phyloP scores from a whole-genome alignment of 2,329 filamentous ascomycete species.

The Lachnellula subtilissima region DNA sequence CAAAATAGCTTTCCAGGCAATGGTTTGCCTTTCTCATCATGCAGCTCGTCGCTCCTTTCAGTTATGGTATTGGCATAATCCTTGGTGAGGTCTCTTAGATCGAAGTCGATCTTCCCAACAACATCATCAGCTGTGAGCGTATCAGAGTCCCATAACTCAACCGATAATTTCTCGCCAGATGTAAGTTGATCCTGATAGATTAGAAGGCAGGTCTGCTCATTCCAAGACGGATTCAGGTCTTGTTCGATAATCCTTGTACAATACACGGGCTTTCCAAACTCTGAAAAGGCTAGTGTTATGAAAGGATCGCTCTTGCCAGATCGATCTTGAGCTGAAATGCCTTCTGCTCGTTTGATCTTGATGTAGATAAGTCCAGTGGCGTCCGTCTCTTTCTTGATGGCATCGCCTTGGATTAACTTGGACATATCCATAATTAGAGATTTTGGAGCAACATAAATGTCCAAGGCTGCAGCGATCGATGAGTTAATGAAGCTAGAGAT shows the following conservation, averaged over 20 bases:
- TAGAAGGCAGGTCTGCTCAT: slow-evolving; percentile 16
- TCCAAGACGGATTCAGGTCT: slow-evolving; percentile 17
- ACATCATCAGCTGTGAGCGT: slow-evolving; percentile 14
- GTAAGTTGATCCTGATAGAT: slow-evolving; percentile 19
- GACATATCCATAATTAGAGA: slow-evolving; percentile 21
- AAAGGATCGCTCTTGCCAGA: slow-evolving; percentile 21
- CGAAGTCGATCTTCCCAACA: slow-evolving; percentile 17
- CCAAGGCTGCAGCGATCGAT: slow-evolving; percentile 16
- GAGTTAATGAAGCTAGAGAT: slow-evolving; percentile 19
- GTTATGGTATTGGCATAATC: slow-evolving; percentile 13
- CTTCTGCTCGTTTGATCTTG: slow-evolving; percentile 18
- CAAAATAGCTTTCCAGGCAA: slow-evolving; percentile 13
- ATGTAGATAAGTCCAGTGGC: slow-evolving; percentile 18
- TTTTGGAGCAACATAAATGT: slow-evolving; percentile 20
- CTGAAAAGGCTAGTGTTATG: slow-evolving; percentile 16
- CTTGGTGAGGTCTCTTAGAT: slow-evolving; percentile 17
- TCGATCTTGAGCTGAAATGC: slow-evolving; percentile 13
- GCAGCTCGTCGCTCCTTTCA: slow-evolving; percentile 11
- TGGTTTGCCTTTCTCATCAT: slow-evolving; percentile 14
- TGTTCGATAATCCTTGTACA: slow-evolving; percentile 19
- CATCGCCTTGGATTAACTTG: slow-evolving; percentile 17
- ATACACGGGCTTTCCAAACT: slow-evolving; percentile 17
- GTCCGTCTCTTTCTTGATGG: slow-evolving; percentile 19
- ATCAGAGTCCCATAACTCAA: slow-evolving; percentile 19
- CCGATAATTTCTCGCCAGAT: slow-evolving; percentile 15